These are phyloP conservation scores for Solanum neorickii DNA, from an alignment of 257 asterid species.

Conservation along the genomic window DNA sequence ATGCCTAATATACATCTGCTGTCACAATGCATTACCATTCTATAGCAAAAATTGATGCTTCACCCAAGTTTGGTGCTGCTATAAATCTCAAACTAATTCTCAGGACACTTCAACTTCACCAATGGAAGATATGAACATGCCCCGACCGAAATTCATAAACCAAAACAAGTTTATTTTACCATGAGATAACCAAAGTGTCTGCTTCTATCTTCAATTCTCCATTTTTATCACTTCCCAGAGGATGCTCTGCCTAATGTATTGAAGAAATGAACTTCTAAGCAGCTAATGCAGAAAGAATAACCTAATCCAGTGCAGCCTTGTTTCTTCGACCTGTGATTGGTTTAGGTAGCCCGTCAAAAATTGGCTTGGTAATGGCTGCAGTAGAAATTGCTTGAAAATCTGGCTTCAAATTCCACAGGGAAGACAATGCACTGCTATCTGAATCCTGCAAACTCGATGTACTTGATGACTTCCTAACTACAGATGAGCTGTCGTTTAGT, in stretches of 20 bases:
- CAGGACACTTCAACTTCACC: constrained; percentile 2
- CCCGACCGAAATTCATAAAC: constrained; percentile 11
- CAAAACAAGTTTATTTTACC: background rate
- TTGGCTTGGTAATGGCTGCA: constrained; percentile 60
- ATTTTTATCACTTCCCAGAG: background rate
- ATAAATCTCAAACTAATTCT: constrained; percentile 1
- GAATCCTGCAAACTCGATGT: constrained; percentile 66
- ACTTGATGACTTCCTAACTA: constrained; percentile 68
- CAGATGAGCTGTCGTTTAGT: constrained; percentile 15
- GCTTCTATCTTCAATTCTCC: constrained; percentile 8
- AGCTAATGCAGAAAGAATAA: background rate
- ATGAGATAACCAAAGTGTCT: background rate
- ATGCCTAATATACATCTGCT: constrained; percentile 42
- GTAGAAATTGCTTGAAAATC: constrained; percentile 57
- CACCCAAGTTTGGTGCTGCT: background rate
- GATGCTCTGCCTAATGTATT: background rate
- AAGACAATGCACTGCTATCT: constrained; percentile 35
- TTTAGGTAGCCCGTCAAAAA: constrained; percentile 66
- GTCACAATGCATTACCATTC: constrained; percentile 10
- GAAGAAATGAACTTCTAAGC: background rate
- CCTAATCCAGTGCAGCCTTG: constrained; percentile 76
- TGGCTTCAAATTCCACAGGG: constrained; percentile 67
- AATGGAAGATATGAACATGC: constrained; percentile 1
- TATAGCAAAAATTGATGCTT: constrained; percentile 5
- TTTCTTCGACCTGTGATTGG: constrained; percentile 41